Evolutionary conservation across 179 eudicot species (phyloP).

Genomic region (Beta macrorhiza): DNA sequence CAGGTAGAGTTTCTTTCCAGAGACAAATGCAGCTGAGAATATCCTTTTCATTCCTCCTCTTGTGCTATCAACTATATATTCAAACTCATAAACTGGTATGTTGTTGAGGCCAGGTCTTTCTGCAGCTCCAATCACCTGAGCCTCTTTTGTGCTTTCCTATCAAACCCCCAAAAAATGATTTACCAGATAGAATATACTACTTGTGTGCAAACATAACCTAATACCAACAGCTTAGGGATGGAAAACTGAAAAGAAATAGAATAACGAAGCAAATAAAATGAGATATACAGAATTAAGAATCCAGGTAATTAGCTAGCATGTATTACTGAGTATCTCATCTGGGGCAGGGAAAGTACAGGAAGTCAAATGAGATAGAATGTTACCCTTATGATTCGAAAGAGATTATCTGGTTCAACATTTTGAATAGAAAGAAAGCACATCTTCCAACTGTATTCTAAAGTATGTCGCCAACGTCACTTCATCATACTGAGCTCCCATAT

Average conservation of each 20-base stretch:
- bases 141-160: conserved; percentile 89
- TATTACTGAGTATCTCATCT: not conserved
- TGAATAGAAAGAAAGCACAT: no score
- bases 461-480: not conserved
- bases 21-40: conserved; percentile 83
- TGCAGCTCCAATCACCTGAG: conserved; percentile 54
- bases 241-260: no score
- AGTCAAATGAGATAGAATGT: not conserved
- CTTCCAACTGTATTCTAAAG: no score
- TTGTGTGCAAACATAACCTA: not conserved
- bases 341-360: not conserved
- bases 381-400: not conserved
- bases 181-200: not conserved
- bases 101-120: conserved; percentile 66
- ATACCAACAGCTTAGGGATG: not conserved
- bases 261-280: no score
- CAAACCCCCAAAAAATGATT: not conserved
- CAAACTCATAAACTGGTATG: conserved; percentile 72
- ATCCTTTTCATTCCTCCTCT: conserved; percentile 87
- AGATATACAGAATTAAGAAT: not conserved
- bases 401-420: no score
- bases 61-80: conserved; percentile 76
- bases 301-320: not conserved
- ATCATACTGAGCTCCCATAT: not conserved
- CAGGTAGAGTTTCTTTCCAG: conserved; percentile 72